Percentiles rank a stretch among this genome's conserved stretches.
phyloP scores from a whole-genome alignment of 2,329 filamentous ascomycete genomes.

The Aspergillus luchuensis region DNA sequence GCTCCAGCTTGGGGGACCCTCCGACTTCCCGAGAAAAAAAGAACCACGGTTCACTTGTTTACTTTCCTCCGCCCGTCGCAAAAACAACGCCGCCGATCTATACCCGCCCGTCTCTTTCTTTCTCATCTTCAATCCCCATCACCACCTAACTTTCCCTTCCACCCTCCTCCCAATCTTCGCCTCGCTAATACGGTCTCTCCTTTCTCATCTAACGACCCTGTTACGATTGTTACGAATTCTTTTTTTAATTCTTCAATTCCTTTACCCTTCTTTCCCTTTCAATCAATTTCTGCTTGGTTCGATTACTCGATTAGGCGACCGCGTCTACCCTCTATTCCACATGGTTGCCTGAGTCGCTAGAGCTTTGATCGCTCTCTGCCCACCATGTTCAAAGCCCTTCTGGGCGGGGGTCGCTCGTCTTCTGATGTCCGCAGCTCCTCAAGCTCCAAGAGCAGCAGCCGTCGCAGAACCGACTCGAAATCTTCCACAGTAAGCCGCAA shows the following conservation, averaged over 20 bases:
- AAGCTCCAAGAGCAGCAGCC: slow-evolving; percentile 34
- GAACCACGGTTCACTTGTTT: slow-evolving; percentile 41
- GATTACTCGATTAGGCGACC: not conserved
- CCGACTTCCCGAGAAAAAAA: slow-evolving; percentile 22
- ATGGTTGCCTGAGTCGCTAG: slow-evolving; percentile 31
- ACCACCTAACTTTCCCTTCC: slow-evolving; percentile 1
- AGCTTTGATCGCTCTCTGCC: slow-evolving; percentile 31
- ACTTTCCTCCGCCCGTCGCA: slow-evolving; percentile 26
- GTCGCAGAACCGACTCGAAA: slow-evolving; percentile 37
- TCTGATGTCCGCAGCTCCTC: slow-evolving; percentile 37
- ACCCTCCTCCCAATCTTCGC: slow-evolving; percentile 2
- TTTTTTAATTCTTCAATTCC: not conserved
- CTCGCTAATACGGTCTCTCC: slow-evolving; percentile 12
- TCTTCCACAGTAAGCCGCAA: slow-evolving; percentile 40
- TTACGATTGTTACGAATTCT: not conserved
- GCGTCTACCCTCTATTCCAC: slow-evolving; percentile 21
- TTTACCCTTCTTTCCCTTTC: not conserved
- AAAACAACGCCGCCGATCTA: slow-evolving; percentile 25
- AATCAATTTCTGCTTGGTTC: not conserved
- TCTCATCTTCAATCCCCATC: not conserved
- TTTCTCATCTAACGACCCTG: not conserved
- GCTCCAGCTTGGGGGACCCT: slow-evolving; percentile 14
- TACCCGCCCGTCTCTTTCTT: slow-evolving; percentile 15
- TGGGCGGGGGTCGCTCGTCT: slow-evolving; percentile 40
- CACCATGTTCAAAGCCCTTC: slow-evolving; percentile 44